Evolutionary conservation across 371 early-diverging fungal species (phyloP), one percentile per base, ranked within the genome.

Genomic region (Lichtheimia ornata): DNA sequence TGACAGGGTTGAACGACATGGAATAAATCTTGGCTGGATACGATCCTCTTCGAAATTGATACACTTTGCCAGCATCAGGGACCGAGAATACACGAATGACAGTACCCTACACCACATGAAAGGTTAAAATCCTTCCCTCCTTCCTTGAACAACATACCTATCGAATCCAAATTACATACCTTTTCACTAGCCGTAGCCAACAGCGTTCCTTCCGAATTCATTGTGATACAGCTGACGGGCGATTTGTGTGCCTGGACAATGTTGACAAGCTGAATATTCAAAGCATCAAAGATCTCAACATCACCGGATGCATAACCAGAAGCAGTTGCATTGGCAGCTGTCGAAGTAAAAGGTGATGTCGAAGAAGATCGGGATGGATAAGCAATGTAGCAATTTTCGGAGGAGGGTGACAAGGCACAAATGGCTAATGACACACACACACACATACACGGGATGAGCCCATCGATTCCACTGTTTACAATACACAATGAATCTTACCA

Each of bases 171-270:
- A 56, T 28, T 72, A 85, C 93, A 90, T 96, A 85, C 93, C 90
- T 96, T 97, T 65, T 97, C 97, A 70, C 93, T 92, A 6, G 96
- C 89, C 3, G 97, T 97, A 18, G 96, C 98, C n/a, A 97, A 72
- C 73, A 95, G 71, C 0, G 93, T 93, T 15, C 98, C 98, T 40
- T 95, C 93, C 22, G 85, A 83, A 74, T 91, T 95, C 76, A 96
- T 96, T 4, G 88, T 83, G 51, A 98, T 76, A 62, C 85, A 88
- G 47, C 91, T 85, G 17, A 97, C 77, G 1, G 94, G 88, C 14
- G 86, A 86, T 75, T 97, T 97, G 71, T 97, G 97, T 0, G 98
- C 98, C 64, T 92, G 92, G 22, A 97, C 89, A 59, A 96, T 92
- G 63, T 91, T 94, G 45, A 94, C 91, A 4, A 93, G 85, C 59